Evolutionary conservation across 306 rosid genomes (phyloP), one percentile per base, ranked within the genome.

Genomic region (Vigna reflexopilosa): DNA sequence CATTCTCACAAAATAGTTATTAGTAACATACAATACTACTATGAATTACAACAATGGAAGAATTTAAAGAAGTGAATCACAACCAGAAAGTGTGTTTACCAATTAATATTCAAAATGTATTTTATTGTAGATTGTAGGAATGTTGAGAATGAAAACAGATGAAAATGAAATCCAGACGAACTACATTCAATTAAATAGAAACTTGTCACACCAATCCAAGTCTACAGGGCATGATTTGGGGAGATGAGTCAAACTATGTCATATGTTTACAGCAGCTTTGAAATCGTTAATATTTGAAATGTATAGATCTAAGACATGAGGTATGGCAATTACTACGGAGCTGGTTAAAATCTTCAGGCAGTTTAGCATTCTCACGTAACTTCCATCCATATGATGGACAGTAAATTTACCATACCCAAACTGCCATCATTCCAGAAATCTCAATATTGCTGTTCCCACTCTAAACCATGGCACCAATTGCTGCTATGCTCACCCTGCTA

Each of bases 61-160:
- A 77, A 47, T 6, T 54, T 70, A 15, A 70, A 70, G 28, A 70
- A 70, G 48, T 64, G 54, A 77, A 55, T 22, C 16, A 24, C 57
- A 55, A 56, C 59, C 2, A 61, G 44, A 66, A 28, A 54, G n/a
- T 26, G 45, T 20, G 34, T 42, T 76, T 17, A 52, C 30, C 45
- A 54, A 75, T 17, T 28, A 51, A 62, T 28, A 38, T 30, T 16
- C 16, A 28, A 70, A 51, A 50, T 61, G n/a, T 24, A 19, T 73
- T 77, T 64, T 82, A 63, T 44, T 42, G 12, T 70, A 28, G 61
- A 30, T 15, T 55, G 30, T 55, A 3, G 61, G 24, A 20, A 13
- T 20, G 16, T 4, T 56, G 15, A 36, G 44, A 72, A 45, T 44
- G 52, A 36, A 45, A 54, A 59, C 67, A 55, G 19, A 9, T 6